These are phyloP conservation scores for Scleromitrula shiraiana DNA, from an alignment of 2,329 filamentous ascomycete species.

Conservation along the genomic window DNA sequence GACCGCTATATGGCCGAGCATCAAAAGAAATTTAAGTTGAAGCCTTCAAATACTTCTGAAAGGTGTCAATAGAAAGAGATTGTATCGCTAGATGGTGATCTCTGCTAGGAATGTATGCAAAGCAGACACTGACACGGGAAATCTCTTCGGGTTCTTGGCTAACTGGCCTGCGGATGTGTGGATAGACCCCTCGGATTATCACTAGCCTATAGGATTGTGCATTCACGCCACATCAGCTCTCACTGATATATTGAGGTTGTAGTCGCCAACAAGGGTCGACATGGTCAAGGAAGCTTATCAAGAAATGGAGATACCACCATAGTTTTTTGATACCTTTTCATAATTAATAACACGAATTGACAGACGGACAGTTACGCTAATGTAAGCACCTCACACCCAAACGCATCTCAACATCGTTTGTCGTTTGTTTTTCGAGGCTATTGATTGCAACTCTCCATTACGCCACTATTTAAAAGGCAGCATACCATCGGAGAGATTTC, in stretches of 20 bases:
- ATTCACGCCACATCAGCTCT: not conserved
- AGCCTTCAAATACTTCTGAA: not conserved
- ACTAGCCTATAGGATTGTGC: not conserved
- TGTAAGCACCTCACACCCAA: too few species aligned
- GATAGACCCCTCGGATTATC: not conserved
- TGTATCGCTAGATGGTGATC: constrained; percentile 7
- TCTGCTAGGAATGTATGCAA: not conserved
- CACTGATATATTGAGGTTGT: not conserved
- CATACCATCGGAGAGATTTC: too few species aligned
- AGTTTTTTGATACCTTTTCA: too few species aligned
- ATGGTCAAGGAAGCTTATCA: constrained; percentile 3
- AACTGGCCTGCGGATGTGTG: not conserved
- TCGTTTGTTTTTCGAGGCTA: constrained; percentile 1
- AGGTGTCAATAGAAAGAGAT: not conserved
- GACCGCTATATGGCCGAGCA: not conserved
- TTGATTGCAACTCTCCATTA: not conserved
- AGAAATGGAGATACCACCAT: not conserved
- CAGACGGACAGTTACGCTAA: too few species aligned
- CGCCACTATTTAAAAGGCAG: not conserved
- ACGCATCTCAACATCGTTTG: not conserved
- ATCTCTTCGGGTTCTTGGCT: not conserved
- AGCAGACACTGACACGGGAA: not conserved
- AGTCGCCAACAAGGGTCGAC: constrained; percentile 2
- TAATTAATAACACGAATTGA: too few species aligned
- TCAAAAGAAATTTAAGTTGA: not conserved